Conservation (phyloP, 371 early-diverging fungal genomes). For the Umbelopsis sp. region DNA sequence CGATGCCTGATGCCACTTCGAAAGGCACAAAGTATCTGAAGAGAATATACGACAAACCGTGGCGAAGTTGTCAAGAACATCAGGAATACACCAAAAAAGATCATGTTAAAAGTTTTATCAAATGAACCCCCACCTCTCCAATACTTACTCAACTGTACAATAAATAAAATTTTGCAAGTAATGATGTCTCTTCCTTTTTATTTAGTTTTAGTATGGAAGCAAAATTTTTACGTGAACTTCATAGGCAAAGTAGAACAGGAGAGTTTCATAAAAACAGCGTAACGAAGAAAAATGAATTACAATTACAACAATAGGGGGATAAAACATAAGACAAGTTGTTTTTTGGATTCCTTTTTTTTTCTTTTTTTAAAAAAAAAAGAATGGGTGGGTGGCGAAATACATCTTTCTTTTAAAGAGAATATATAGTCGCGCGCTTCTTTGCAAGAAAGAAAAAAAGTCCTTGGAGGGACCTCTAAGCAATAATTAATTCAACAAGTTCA, state of each 20-base stretch:
- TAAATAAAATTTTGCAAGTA: too few species aligned
- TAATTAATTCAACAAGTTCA: constrained; percentile 65
- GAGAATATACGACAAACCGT: not conserved
- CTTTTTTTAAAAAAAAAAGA: not conserved
- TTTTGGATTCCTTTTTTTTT: too few species aligned
- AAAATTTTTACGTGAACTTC: too few species aligned
- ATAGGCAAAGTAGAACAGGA: too few species aligned
- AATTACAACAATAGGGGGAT: constrained; percentile 10
- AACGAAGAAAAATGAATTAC: constrained; percentile 14
- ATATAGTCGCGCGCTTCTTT: too few species aligned
- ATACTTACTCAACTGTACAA: too few species aligned
- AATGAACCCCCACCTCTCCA: not conserved
- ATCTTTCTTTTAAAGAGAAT: too few species aligned
- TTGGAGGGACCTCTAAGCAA: constrained; percentile 37
- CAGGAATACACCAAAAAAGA: constrained; percentile 14
- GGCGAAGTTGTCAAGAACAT: constrained; percentile 11
- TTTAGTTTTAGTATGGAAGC: too few species aligned
- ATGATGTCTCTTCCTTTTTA: too few species aligned
- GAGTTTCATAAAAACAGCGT: too few species aligned
- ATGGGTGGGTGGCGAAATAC: not conserved
- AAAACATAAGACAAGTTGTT: constrained; percentile 5
- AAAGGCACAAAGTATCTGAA: constrained; percentile 4
- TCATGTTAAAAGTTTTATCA: constrained; percentile 12
- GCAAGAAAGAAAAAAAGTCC: too few species aligned
- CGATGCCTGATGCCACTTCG: not conserved